Conservation (phyloP, 352 stramenopile genomes). For the Phytophthora multivora region DNA sequence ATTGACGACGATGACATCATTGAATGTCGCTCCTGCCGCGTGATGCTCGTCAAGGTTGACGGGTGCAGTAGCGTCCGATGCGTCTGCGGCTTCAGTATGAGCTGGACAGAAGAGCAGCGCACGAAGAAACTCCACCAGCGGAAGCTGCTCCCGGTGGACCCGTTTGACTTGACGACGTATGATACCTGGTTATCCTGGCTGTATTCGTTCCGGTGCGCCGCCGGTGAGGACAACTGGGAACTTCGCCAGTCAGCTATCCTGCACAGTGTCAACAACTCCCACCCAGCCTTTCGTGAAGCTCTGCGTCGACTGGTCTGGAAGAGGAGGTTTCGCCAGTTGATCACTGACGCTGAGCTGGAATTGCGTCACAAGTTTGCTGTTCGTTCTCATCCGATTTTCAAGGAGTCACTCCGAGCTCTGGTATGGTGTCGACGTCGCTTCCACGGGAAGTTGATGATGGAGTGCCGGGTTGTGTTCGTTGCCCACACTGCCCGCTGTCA, state of each 20-base stretch:
- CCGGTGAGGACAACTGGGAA: conserved; percentile 5
- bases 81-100: conserved; percentile 46
- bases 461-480: conserved; percentile 17
- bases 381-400: conserved; percentile 10
- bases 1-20: conserved; percentile 28
- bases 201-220: background rate
- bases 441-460: conserved; percentile 16
- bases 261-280: conserved; percentile 8
- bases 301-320: conserved; percentile 29
- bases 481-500: background rate
- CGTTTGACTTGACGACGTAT: conserved; percentile 33
- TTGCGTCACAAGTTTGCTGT: conserved; percentile 14
- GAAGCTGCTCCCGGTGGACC: conserved; percentile 39
- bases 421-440: conserved; percentile 25
- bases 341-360: conserved; percentile 3
- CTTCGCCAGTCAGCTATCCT: conserved; percentile 3
- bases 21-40: conserved; percentile 45
- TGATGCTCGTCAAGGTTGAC: conserved; percentile 58
- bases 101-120: conserved; percentile 31
- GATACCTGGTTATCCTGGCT: conserved; percentile 25
- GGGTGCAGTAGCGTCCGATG: conserved; percentile 47
- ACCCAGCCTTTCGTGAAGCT: conserved; percentile 2
- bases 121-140: conserved; percentile 21
- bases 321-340: conserved; percentile 9
- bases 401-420: conserved; percentile 17